Evolutionary conservation across 176 grass and related monocot species (phyloP).

Genomic region (Phoenix dactylifera): DNA sequence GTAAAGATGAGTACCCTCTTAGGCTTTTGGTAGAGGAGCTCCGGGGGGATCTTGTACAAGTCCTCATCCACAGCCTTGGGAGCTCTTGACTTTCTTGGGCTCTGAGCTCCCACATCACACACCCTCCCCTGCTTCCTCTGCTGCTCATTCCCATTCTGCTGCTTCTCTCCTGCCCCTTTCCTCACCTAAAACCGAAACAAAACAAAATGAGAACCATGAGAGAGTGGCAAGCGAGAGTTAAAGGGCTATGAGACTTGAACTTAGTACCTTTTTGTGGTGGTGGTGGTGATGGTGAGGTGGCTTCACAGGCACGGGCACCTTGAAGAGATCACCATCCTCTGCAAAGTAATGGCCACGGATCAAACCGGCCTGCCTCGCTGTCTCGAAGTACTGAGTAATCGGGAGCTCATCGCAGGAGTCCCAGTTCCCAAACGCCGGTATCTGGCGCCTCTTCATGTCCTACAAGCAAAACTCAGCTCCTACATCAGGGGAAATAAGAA

Average conservation of each 20-base stretch:
- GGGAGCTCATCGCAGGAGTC: conserved; percentile 58
- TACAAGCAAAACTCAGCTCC: background rate
- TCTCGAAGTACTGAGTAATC: conserved; percentile 74
- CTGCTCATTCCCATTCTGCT: conserved; percentile 12
- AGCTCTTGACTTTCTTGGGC: conserved; percentile 2
- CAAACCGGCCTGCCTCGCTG: conserved; percentile 56
- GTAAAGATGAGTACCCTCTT: conserved; percentile 28
- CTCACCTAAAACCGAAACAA: conserved; percentile 25
- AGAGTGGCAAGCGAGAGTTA: too few relatives aligned
- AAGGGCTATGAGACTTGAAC: too few relatives aligned
- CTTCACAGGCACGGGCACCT: conserved; percentile 24
- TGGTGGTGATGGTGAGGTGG: conserved; percentile 18
- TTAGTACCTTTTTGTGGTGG: conserved; percentile 24
- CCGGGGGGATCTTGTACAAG: conserved; percentile 61
- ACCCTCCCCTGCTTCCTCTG: conserved; percentile 9
- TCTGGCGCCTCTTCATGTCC: conserved; percentile 44
- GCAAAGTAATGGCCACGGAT: conserved; percentile 32
- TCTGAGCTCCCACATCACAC: background rate
- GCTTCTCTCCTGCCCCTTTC: conserved; percentile 24
- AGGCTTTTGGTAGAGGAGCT: conserved; percentile 35
- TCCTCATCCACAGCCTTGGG: conserved; percentile 50
- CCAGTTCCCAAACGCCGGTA: conserved; percentile 61
- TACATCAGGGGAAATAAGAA: too few relatives aligned
- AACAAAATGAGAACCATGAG: background rate
- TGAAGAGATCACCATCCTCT: conserved; percentile 19